Evolutionary conservation across 139 green algal genomes (phyloP).

Genomic region (Coelastrella sp.): DNA sequence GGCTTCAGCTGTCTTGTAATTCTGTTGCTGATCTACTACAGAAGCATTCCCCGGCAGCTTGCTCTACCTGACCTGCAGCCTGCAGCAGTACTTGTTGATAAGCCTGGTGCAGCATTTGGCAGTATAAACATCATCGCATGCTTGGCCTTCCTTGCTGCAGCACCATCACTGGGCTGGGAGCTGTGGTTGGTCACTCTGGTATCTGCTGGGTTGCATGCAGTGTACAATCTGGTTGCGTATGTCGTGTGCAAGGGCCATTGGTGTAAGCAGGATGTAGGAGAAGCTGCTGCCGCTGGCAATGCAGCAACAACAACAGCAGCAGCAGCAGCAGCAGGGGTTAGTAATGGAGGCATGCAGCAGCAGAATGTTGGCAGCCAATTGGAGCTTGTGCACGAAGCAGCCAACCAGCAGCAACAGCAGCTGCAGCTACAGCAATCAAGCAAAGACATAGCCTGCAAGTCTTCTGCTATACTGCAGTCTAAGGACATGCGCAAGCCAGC

Average conservation of each 20-base stretch:
- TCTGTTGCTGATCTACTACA: constrained; percentile 46
- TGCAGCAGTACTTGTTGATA: constrained; percentile 44
- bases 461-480: no score
- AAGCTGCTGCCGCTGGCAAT: no score
- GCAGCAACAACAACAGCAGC: not conserved
- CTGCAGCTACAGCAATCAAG: not conserved
- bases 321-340: not conserved
- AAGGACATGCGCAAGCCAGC: no score
- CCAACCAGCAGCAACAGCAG: not conserved
- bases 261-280: constrained; percentile 13
- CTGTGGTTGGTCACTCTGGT: constrained; percentile 60
- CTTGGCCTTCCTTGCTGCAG: constrained; percentile 58
- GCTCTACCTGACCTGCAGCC: constrained; percentile 53
- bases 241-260: constrained; percentile 7
- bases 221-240: constrained; percentile 50
- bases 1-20: constrained; percentile 15
- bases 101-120: constrained; percentile 45
- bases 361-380: not conserved
- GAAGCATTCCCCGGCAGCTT: constrained; percentile 29
- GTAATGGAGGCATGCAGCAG: not conserved
- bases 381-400: not conserved
- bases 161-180: constrained; percentile 51
- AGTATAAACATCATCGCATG: constrained; percentile 48
- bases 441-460: no score
- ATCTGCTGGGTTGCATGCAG: constrained; percentile 45